Evolutionary conservation across 1,284 basidiomycete genomes (phyloP), one percentile per base, ranked within the genome.

Genomic region (Flammula alnicola): DNA sequence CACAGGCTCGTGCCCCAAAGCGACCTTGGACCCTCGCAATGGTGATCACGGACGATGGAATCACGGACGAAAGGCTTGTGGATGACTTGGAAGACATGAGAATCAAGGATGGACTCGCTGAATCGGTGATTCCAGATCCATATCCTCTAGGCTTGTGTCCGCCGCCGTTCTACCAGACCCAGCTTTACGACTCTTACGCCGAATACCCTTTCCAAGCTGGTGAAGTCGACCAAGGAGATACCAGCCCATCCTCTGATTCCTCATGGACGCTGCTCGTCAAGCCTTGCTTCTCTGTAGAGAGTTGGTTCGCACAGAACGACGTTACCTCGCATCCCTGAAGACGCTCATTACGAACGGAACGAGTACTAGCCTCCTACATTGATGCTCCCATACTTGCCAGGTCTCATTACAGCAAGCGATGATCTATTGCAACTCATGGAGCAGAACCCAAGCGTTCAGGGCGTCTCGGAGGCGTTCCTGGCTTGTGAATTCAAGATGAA

Each of bases 221-320:
- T 16, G 60, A 60, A 49, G 31, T 52, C n/a, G 33, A 29, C 14
- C 44, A 42, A 16, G 44, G 52, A 43, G 51, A 57, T 11, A 31
- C 53, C 9, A 51, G 38, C 14, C 45, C 59, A 5, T 41, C 51
- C 4, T 54, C 46, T 11, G 60, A 60, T 45, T 47, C 58, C 7
- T 58, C 59, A 6, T 66, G 66, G 66, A 60, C 54, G 55, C 55
- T 14, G 64, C 65, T 38, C 62, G 63, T 43, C 57, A 60, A 33
- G 62, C 59, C 3, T 54, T 69, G n/a, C 51, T 67, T 3, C 56
- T 66, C 17, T 68, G 65, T 40, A 54, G 65, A 17, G 69, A 71
- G 49, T 51, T 70, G 14, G 61, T 69, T 20, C 61, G 60, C 30
- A 71, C 66, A 3, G 68, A 72, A 52, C 64, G 66, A 17, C 60